phyloP scores from a whole-genome alignment of 257 asterid genomes.

The Ilex aquifolium region DNA sequence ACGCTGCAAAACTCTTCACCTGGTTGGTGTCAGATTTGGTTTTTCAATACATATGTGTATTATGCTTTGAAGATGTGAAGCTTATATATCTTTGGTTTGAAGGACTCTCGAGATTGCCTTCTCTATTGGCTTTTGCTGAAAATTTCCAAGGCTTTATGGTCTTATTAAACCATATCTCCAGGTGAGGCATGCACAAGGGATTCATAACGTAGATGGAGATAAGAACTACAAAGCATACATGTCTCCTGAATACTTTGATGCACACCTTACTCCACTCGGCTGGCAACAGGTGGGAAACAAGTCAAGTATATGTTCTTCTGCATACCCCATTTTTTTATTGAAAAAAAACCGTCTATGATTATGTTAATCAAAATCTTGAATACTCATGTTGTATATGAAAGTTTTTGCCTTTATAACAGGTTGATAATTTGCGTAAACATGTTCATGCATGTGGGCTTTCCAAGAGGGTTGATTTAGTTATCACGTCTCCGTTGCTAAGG shows the following conservation, averaged over 20 bases:
- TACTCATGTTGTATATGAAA: constrained; percentile 8
- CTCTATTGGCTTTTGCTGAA: constrained; percentile 36
- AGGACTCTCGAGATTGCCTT: constrained; percentile 35
- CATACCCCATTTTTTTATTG: constrained; percentile 5
- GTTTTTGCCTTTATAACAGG: constrained; percentile 44
- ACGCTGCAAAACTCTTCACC: constrained; percentile 86
- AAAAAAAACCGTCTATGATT: constrained; percentile 1
- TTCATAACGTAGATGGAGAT: constrained; percentile 84
- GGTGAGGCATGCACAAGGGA: constrained; percentile 99
- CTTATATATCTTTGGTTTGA: constrained; percentile 29
- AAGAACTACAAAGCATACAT: constrained; percentile 64
- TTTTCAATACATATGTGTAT: constrained; percentile 13
- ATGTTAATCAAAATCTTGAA: not conserved
- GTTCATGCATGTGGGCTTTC: constrained; percentile 70
- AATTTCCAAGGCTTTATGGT: constrained; percentile 34
- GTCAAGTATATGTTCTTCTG: not conserved
- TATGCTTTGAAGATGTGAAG: constrained; percentile 36
- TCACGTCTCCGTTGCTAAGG: constrained; percentile 91
- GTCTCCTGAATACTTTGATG: constrained; percentile 85
- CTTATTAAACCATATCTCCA: constrained; percentile 41
- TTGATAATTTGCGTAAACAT: constrained; percentile 79
- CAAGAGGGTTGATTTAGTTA: constrained; percentile 72
- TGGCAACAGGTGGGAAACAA: constrained; percentile 71
- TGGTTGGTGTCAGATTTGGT: constrained; percentile 54
- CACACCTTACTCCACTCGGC: constrained; percentile 85